Conservation (phyloP, 2,329 filamentous ascomycete species). For the Alternaria brassicae region DNA sequence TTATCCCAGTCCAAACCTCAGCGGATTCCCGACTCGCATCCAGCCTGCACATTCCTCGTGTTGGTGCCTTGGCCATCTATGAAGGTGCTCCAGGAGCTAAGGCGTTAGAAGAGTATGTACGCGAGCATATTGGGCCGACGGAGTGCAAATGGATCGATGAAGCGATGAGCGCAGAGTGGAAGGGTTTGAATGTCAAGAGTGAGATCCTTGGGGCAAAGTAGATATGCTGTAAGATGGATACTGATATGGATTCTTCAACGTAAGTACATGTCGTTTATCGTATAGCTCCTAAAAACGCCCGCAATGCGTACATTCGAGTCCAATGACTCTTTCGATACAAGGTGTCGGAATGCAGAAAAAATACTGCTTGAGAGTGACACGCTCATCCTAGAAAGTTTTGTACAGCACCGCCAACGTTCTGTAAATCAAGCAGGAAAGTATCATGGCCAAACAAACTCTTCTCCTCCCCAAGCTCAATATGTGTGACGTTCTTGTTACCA, state of each 20-base stretch:
- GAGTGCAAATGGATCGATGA: slow-evolving; percentile 65
- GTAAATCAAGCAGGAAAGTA: slow-evolving; percentile 89
- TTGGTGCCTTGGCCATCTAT: slow-evolving; percentile 68
- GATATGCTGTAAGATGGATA: neutral
- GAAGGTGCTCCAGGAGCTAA: slow-evolving; percentile 64
- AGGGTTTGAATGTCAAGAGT: slow-evolving; percentile 51
- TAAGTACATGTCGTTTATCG: neutral
- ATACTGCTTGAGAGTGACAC: neutral
- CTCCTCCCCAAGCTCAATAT: slow-evolving; percentile 92
- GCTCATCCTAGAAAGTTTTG: slow-evolving; percentile 74
- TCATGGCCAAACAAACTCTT: slow-evolving; percentile 95
- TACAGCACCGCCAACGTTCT: slow-evolving; percentile 87
- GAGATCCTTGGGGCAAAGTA: slow-evolving; percentile 6
- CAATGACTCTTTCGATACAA: neutral
- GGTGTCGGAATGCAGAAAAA: neutral
- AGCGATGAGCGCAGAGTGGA: slow-evolving; percentile 50
- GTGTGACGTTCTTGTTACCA: slow-evolving; percentile 82
- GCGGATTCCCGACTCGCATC: slow-evolving; percentile 65
- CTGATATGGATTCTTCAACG: neutral
- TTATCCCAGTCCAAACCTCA: slow-evolving; percentile 69
- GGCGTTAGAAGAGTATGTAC: slow-evolving; percentile 64
- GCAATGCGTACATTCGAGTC: slow-evolving; percentile 29
- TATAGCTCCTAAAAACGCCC: slow-evolving; percentile 19
- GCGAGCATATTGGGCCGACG: slow-evolving; percentile 60
- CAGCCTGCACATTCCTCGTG: slow-evolving; percentile 67